These are phyloP conservation scores for Asterophora lycoperdoides DNA, from an alignment of 768 basidiomycete species.

Conservation along the genomic window DNA sequence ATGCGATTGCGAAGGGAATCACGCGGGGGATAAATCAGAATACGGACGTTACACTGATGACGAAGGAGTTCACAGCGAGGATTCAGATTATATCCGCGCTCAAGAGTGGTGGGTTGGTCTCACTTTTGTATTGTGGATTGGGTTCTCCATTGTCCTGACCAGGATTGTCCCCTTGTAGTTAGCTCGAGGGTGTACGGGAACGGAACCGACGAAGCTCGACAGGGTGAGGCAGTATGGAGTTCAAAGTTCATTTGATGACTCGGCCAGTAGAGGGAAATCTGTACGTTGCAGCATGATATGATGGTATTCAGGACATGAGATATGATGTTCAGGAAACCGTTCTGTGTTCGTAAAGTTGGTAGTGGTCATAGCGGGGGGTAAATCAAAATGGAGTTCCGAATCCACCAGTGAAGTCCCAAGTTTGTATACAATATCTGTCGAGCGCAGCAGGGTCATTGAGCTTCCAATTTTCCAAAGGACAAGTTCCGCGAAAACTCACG, in stretches of 20 bases:
- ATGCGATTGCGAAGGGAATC: constrained; percentile 43
- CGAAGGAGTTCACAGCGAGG: constrained; percentile 49
- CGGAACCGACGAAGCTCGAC: constrained; percentile 46
- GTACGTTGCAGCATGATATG: constrained; percentile 7
- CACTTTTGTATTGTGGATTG: not conserved
- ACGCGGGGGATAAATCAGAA: constrained; percentile 48
- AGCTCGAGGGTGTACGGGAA: constrained; percentile 43
- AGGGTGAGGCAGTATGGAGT: constrained; percentile 49
- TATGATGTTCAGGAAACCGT: constrained; percentile 8
- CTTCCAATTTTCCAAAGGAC: constrained; percentile 12
- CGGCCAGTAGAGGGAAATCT: not conserved
- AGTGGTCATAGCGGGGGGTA: not conserved
- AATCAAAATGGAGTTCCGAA: not conserved
- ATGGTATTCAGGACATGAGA: too few relatives aligned
- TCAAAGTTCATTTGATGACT: constrained; percentile 42
- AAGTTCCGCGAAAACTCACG: constrained; percentile 12
- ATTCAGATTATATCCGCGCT: constrained; percentile 51
- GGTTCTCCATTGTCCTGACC: constrained; percentile 6
- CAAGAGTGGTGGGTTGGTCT: constrained; percentile 40
- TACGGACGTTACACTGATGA: constrained; percentile 46
- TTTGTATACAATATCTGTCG: constrained; percentile 19
- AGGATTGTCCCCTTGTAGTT: constrained; percentile 31
- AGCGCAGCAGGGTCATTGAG: constrained; percentile 13
- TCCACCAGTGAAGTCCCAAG: not conserved
- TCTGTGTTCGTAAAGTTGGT: constrained; percentile 8